phyloP scores from a whole-genome alignment of 148 eudicot genomes.

The Oxyria digyna region DNA sequence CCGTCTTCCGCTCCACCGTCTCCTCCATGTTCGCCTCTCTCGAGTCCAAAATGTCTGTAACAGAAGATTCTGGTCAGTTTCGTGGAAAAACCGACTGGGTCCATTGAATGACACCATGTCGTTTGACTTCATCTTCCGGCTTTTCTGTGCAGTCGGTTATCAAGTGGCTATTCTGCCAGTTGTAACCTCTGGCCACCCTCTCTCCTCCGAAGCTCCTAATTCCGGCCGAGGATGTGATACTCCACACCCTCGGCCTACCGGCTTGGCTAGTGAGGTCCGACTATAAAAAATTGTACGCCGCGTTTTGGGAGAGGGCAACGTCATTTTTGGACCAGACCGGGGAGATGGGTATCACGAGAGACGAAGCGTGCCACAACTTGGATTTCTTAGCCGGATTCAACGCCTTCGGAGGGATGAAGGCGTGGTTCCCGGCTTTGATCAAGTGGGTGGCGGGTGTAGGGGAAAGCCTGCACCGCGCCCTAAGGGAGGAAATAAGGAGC shows the following conservation, averaged over 20 bases:
- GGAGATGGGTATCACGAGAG: constrained; percentile 27
- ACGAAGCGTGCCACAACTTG: constrained; percentile 61
- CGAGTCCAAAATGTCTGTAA: constrained; percentile 18
- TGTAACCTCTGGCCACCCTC: constrained; percentile 30
- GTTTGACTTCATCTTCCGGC: constrained; percentile 36
- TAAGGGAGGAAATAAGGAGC: constrained; percentile 36
- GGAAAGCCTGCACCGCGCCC: constrained; percentile 27
- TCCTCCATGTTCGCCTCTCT: constrained; percentile 19
- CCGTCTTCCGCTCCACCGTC: constrained; percentile 17
- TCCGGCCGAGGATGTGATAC: constrained; percentile 32
- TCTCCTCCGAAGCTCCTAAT: constrained; percentile 33
- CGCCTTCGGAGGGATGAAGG: constrained; percentile 46
- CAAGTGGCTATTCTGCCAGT: constrained; percentile 33
- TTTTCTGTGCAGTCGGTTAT: constrained; percentile 14
- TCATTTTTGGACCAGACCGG: constrained; percentile 37
- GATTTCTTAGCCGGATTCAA: constrained; percentile 46
- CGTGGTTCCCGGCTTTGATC: constrained; percentile 28
- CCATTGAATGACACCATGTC: constrained; percentile 23
- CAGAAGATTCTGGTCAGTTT: neutral
- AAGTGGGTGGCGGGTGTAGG: constrained; percentile 53
- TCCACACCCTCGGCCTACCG: constrained; percentile 35
- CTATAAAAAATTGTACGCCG: constrained; percentile 30
- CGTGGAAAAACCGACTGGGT: neutral
- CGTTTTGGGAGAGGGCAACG: constrained; percentile 20
- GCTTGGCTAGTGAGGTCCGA: constrained; percentile 27